Percentiles rank a stretch among this genome's conserved stretches.
phyloP scores from a whole-genome alignment of 1,284 basidiomycete genomes.

The Marasmius fiardii region DNA sequence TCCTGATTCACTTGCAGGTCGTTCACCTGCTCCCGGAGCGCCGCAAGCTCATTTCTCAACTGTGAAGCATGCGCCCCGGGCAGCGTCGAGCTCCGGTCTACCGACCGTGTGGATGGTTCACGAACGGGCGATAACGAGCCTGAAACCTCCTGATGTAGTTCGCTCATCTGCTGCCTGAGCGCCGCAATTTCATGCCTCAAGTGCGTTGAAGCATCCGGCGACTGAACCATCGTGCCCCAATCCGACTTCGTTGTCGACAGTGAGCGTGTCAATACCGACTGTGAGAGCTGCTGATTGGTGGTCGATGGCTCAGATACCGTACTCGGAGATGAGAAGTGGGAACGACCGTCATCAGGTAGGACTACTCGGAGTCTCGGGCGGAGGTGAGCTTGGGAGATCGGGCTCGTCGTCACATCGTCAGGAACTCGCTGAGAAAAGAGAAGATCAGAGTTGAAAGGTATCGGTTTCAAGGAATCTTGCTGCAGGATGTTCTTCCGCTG shows the following conservation, averaged over 20 bases:
- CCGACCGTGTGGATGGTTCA: background rate
- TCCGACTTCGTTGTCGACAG: background rate
- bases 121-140: no score
- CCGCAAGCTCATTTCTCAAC: background rate
- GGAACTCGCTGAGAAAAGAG: background rate
- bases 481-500: background rate
- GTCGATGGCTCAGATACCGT: background rate
- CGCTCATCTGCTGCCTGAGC: background rate
- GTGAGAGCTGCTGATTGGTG: background rate
- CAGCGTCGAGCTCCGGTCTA: background rate
- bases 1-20: background rate
- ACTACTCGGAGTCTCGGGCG: background rate
- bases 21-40: background rate
- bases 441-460: background rate
- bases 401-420: background rate
- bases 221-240: no score
- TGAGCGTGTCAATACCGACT: background rate
- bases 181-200: conserved; percentile 1
- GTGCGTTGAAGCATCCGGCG: background rate
- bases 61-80: background rate
- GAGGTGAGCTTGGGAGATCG: no score
- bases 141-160: no score
- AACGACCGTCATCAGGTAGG: background rate
- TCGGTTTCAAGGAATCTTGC: background rate
- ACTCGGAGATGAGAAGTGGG: background rate